Evolutionary conservation across 192 early-diverging fungal species (phyloP).

Genomic region (Podila horticola): DNA sequence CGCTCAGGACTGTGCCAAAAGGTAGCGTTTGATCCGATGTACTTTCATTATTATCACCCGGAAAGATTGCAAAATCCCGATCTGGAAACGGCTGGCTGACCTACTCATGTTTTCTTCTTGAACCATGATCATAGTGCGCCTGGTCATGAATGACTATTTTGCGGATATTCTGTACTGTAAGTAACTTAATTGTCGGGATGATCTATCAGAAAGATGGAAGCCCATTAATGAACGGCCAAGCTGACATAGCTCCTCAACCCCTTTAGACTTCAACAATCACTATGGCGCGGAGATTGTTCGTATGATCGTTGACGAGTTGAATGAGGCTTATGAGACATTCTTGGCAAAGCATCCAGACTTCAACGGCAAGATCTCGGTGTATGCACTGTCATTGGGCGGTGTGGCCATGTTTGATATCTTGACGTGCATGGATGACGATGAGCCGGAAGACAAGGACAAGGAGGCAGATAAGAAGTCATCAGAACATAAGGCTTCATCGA

Average conservation of each 20-base stretch:
- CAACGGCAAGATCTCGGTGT: constrained; percentile 65
- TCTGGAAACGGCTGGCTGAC: not conserved
- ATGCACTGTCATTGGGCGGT: constrained; percentile 78
- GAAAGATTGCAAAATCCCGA: too few species aligned
- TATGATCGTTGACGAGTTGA: constrained; percentile 65
- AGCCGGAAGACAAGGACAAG: constrained; percentile 7
- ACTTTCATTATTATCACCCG: not conserved
- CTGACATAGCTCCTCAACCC: not conserved
- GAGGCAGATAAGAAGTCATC: constrained; percentile 33
- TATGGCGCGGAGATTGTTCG: constrained; percentile 62
- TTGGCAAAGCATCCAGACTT: constrained; percentile 67
- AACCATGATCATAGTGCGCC: constrained; percentile 24
- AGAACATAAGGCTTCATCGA: not conserved
- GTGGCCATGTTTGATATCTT: constrained; percentile 77
- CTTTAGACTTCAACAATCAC: constrained; percentile 55
- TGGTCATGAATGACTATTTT: constrained; percentile 59
- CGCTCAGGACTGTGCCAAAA: constrained; percentile 58
- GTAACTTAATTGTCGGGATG: not conserved
- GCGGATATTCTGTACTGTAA: constrained; percentile 57
- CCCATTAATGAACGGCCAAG: not conserved
- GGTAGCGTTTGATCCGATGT: constrained; percentile 11
- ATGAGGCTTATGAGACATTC: constrained; percentile 65
- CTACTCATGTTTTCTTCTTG: not conserved
- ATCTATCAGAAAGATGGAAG: not conserved
- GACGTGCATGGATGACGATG: constrained; percentile 50